These are phyloP conservation scores for Psilocybe sp. DNA, from an alignment of 768 basidiomycete species.

Conservation along the genomic window DNA sequence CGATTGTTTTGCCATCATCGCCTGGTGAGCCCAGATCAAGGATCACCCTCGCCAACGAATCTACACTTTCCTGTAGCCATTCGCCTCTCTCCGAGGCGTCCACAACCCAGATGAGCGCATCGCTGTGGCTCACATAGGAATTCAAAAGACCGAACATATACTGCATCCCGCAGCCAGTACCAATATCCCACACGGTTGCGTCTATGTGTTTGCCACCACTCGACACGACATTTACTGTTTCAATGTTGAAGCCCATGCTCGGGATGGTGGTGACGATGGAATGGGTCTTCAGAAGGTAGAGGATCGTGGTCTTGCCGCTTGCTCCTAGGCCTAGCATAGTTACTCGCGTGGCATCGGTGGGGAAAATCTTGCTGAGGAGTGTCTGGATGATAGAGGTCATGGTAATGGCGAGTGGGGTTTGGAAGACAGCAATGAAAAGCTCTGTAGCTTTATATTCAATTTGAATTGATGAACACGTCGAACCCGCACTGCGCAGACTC, in stretches of 20 bases:
- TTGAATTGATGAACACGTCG: too few species aligned
- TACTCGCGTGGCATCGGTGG: too few species aligned
- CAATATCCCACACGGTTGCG: slow-evolving; percentile 64
- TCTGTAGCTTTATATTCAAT: too few species aligned
- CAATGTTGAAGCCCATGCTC: slow-evolving; percentile 55
- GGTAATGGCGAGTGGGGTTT: too few species aligned
- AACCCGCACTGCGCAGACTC: too few species aligned
- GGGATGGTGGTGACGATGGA: slow-evolving; percentile 37
- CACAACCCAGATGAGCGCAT: slow-evolving; percentile 66
- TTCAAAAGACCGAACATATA: slow-evolving; percentile 32
- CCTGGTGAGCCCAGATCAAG: slow-evolving; percentile 6
- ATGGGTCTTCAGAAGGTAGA: slow-evolving; percentile 40
- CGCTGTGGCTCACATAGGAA: slow-evolving; percentile 26
- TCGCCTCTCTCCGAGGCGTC: slow-evolving; percentile 48
- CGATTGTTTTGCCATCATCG: too few species aligned
- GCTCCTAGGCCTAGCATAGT: slow-evolving; percentile 29
- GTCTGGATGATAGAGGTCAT: too few species aligned
- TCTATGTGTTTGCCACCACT: slow-evolving; percentile 32
- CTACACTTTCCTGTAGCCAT: slow-evolving; percentile 48
- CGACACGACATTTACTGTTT: slow-evolving; percentile 39
- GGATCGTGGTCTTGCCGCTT: slow-evolving; percentile 44
- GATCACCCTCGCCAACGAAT: slow-evolving; percentile 43
- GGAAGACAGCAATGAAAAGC: too few species aligned
- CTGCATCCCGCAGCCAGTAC: slow-evolving; percentile 44
- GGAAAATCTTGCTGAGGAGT: too few species aligned